A percentile compares a stretch with the other conserved stretches of the same genome.
These are phyloP conservation scores for Mrakia blollopis DNA, from an alignment of 768 basidiomycete genomes.

Conservation along the genomic window DNA sequence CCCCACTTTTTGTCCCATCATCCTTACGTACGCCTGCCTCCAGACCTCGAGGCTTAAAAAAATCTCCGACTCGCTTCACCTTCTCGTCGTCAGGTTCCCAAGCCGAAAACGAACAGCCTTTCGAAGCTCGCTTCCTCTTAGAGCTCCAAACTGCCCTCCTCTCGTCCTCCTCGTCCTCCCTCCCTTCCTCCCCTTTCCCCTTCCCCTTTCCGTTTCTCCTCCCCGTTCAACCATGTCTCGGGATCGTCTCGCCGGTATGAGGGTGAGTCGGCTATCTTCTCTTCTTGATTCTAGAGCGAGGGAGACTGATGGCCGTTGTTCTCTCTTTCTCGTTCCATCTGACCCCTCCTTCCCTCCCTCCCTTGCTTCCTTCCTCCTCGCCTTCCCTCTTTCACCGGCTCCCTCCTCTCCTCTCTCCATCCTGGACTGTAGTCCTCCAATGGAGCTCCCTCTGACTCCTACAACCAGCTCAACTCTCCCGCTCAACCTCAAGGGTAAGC, in stretches of 20 bases:
- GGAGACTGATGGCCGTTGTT: background rate
- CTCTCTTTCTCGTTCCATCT: background rate
- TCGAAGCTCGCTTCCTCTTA: too few relatives aligned
- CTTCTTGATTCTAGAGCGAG: too few relatives aligned
- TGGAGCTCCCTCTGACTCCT: background rate
- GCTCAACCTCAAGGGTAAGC: background rate
- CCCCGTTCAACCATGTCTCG: conserved; percentile 20
- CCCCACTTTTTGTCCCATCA: too few relatives aligned
- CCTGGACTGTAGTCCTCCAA: background rate
- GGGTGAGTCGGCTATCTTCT: conserved; percentile 9
- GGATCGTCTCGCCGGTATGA: conserved; percentile 28
- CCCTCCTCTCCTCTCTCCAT: too few relatives aligned
- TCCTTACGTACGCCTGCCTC: too few relatives aligned
- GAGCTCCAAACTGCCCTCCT: background rate
- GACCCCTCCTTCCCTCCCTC: background rate
- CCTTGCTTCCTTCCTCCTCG: background rate
- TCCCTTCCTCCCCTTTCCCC: background rate
- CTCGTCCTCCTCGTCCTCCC: background rate
- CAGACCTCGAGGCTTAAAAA: too few relatives aligned
- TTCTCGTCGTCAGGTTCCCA: too few relatives aligned
- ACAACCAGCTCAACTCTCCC: background rate
- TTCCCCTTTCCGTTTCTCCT: background rate
- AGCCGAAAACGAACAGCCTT: too few relatives aligned
- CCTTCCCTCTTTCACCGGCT: background rate
- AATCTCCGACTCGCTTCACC: too few relatives aligned